phyloP scores from a whole-genome alignment of 441 rosid species.

The Euphorbia celastroides region DNA sequence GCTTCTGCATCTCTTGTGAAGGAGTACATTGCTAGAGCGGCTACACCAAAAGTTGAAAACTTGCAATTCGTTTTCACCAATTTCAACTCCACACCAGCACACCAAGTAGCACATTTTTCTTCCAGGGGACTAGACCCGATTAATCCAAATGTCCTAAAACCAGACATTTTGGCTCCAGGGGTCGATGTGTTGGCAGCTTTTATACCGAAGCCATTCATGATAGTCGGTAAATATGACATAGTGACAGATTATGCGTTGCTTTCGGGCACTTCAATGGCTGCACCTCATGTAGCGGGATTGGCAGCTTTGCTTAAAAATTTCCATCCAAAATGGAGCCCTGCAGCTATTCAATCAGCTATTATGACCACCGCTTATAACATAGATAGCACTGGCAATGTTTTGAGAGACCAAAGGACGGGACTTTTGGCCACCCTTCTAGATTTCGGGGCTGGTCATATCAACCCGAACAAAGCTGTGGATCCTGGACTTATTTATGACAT shows the following conservation, averaged over 20 bases:
- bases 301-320: constrained; percentile 62
- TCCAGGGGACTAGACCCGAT: constrained; percentile 68
- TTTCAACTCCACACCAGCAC: constrained; percentile 57
- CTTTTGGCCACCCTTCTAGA: constrained; percentile 43
- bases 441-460: constrained; percentile 58
- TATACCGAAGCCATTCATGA: constrained; percentile 17
- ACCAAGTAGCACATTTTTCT: constrained; percentile 62
- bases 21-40: constrained; percentile 21
- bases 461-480: constrained; percentile 57
- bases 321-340: constrained; percentile 63
- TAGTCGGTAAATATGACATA: constrained; percentile 22
- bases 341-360: constrained; percentile 79
- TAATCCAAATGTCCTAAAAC: constrained; percentile 54
- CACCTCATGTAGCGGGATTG: constrained; percentile 81
- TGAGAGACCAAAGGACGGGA: constrained; percentile 28
- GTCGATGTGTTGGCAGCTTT: constrained; percentile 50
- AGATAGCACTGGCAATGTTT: constrained; percentile 30
- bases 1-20: constrained; percentile 14
- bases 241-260: constrained; percentile 51
- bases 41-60: constrained; percentile 23
- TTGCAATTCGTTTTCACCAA: constrained; percentile 44
- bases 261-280: constrained; percentile 92
- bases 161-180: constrained; percentile 66
- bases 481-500: constrained; percentile 68
- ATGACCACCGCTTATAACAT: constrained; percentile 57